Base-by-base conservation (phyloP, 805 yeast genomes). In the Sugiyamaella chiloensis region DNA sequence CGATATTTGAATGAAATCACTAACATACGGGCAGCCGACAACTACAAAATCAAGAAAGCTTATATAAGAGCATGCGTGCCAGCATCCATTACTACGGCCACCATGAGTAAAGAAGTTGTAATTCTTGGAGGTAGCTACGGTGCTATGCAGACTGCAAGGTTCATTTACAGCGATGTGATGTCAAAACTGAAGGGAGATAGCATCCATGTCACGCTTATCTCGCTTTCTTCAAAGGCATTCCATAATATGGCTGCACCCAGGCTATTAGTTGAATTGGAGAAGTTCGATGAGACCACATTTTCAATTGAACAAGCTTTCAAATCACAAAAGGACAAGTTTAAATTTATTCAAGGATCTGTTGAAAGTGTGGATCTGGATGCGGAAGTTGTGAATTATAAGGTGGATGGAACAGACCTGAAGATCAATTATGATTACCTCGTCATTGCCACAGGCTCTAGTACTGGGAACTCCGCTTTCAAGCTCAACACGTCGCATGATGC, bases 391-490 rank as follows among this genome's bases (percentile, higher is more conserved):
- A 32, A 35, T 3, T 9, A 24, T 4, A 21, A 31, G n/a, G 29
- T 26, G 6, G 48, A 37, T 11, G 20, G 24, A 19, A 2, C 47
- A 11, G 21, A 44, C 14, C 5, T 27, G 4, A 26, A 7, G 9
- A 26, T 26, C 29, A 8, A 7, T 8, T 56, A 52, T 27, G 58
- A 54, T 42, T 19, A n/a, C 35, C 40, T 56, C 27, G 42, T 56
- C 11, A 35, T 56, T 32, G 58, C 55, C 14, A 47, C 60, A 31
- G 60, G 60, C 11, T 21, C 54, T 7, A 27, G 55, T 14, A 20
- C 55, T 2, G 23, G 21, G 4, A 24, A 37, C 16, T 27, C 24
- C 19, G 52, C 47, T 7, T 51, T 47, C 46, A 54, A 54, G 44
- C 44, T 48, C 9, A n/a, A 21, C 31, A 44, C 40, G 9, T 12